Conservation (phyloP, 2,329 filamentous ascomycete species). For the Penicillium sp. region DNA sequence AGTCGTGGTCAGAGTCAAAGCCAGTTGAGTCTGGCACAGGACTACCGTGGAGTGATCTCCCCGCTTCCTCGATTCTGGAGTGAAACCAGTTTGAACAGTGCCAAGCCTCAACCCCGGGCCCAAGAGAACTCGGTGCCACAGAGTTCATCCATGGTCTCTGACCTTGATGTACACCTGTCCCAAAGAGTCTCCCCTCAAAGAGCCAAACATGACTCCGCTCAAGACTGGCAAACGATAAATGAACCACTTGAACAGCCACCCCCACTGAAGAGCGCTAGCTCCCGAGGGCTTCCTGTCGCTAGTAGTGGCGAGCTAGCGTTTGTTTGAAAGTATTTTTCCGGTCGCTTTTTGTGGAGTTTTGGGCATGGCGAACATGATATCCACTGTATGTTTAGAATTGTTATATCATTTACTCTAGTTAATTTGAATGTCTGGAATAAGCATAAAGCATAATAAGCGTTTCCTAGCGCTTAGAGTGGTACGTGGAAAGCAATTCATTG, state of each 20-base stretch:
- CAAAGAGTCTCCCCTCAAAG: slow-evolving; percentile 13
- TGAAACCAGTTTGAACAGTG: slow-evolving; percentile 30
- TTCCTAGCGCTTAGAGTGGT: no score
- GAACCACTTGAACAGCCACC: slow-evolving; percentile 14
- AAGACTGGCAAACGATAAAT: slow-evolving; percentile 8
- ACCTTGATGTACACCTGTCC: slow-evolving; percentile 22
- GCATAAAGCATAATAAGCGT: not conserved
- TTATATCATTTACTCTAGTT: not conserved
- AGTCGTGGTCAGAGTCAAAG: slow-evolving; percentile 24
- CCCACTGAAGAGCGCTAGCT: slow-evolving; percentile 11
- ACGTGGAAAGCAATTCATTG: slow-evolving; percentile 3
- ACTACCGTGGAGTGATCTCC: slow-evolving; percentile 35
- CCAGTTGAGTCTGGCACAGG: slow-evolving; percentile 35
- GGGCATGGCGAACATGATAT: slow-evolving; percentile 26
- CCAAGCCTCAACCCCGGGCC: slow-evolving; percentile 2
- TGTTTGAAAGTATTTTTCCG: slow-evolving; percentile 13
- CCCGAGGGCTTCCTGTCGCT: slow-evolving; percentile 19
- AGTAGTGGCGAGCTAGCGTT: slow-evolving; percentile 25
- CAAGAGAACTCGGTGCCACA: slow-evolving; percentile 14
- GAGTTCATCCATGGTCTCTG: slow-evolving; percentile 22
- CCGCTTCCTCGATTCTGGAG: slow-evolving; percentile 37
- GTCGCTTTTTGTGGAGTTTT: slow-evolving; percentile 14
- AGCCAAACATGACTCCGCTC: not conserved
- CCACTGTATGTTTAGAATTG: slow-evolving; percentile 13
- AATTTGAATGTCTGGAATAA: not conserved